Conservation (phyloP, 441 rosid genomes). For the Brassica balearica region DNA sequence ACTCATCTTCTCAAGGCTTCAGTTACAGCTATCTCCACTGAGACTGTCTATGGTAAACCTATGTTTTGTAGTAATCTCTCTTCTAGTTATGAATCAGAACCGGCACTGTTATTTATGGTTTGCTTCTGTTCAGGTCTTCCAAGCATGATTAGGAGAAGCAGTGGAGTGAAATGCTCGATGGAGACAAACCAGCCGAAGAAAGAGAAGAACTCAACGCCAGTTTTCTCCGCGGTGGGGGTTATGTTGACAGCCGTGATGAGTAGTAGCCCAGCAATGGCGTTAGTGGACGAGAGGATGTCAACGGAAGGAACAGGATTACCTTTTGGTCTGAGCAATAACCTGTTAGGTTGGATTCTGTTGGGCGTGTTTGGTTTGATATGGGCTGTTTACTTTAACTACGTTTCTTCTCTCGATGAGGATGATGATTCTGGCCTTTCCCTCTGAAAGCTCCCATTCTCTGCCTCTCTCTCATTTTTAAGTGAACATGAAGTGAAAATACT, state of each 20-base stretch:
- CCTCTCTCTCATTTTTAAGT: neutral
- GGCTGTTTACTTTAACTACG: conserved; percentile 64
- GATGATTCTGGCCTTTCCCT: conserved; percentile 85
- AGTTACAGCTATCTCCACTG: conserved; percentile 39
- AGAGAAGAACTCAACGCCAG: conserved; percentile 16
- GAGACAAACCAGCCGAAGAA: conserved; percentile 38
- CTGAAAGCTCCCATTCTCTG: conserved; percentile 25
- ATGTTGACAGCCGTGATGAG: conserved; percentile 47
- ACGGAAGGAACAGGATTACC: conserved; percentile 90
- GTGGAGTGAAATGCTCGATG: conserved; percentile 59
- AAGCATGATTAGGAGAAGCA: conserved; percentile 49
- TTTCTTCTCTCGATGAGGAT: conserved; percentile 60
- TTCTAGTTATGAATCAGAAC: conserved; percentile 1
- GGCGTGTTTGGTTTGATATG: conserved; percentile 81
- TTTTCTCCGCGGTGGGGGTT: conserved; percentile 54
- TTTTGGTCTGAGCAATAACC: conserved; percentile 83
- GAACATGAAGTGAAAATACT: neutral
- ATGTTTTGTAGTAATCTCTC: neutral
- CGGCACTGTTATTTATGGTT: neutral
- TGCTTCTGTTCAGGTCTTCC: conserved; percentile 55
- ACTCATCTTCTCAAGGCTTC: conserved; percentile 48
- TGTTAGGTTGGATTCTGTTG: conserved; percentile 83
- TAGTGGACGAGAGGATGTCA: conserved; percentile 79
- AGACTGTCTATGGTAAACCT: conserved; percentile 54
- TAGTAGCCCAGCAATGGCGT: conserved; percentile 62